Percentiles rank a stretch among this genome's conserved stretches.
These are phyloP conservation scores for Gymnopus androsaceus DNA, from an alignment of 1,284 basidiomycete genomes.

Conservation along the genomic window DNA sequence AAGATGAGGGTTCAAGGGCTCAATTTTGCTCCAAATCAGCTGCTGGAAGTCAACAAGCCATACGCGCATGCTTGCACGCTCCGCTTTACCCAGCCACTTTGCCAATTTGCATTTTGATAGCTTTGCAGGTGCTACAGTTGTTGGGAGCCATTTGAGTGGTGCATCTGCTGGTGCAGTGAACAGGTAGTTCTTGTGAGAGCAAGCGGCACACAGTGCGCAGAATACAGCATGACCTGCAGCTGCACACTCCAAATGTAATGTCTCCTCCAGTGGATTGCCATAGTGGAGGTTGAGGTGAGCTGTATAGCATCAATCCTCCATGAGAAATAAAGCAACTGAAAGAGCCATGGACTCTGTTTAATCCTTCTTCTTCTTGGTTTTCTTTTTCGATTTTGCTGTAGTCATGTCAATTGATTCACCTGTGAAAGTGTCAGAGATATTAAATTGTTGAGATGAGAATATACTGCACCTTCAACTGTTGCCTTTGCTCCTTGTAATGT, in stretches of 20 bases:
- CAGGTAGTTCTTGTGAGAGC: not conserved
- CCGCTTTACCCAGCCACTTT: not conserved
- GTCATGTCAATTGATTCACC: not conserved
- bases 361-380: not conserved
- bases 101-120: not conserved
- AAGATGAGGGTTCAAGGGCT: not conserved
- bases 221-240: not conserved
- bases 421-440: not conserved
- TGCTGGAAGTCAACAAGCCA: not conserved
- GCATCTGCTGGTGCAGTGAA: not conserved
- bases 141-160: not conserved
- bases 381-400: not conserved
- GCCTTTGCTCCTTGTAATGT: not conserved
- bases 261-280: not conserved
- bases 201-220: not conserved
- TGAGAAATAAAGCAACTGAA: not conserved
- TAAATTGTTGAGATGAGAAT: not conserved
- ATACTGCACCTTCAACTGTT: not conserved
- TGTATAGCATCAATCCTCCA: not conserved
- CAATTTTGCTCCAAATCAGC: not conserved
- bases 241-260: not conserved
- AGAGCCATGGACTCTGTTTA: not conserved
- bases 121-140: not conserved
- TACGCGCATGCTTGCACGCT: not conserved
- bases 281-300: not conserved